Conservation (phyloP, 495 filamentous ascomycete species). For the Lasiosphaeria hispida region DNA sequence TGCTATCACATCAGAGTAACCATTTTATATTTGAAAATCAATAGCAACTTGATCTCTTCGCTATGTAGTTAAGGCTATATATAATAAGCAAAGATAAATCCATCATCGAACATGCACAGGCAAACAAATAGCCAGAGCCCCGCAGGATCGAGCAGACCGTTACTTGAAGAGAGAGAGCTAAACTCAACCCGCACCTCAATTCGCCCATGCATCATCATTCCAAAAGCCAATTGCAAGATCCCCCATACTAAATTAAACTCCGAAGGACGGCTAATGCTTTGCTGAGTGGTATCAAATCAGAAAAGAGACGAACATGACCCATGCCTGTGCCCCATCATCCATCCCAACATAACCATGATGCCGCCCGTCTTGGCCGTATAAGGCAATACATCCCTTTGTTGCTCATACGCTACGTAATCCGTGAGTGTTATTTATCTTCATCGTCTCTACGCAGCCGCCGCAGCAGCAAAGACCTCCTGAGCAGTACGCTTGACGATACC, state of each 20-base stretch:
- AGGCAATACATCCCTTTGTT: neutral
- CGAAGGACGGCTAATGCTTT: constrained; percentile 11
- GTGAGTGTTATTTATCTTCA: neutral
- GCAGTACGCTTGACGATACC: constrained; percentile 87
- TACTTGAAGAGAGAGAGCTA: too few species aligned
- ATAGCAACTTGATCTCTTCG: too few species aligned
- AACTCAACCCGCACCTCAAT: neutral
- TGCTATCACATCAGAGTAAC: too few species aligned
- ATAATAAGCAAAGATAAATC: too few species aligned
- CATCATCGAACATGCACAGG: neutral
- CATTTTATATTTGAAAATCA: too few species aligned
- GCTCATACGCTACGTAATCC: neutral
- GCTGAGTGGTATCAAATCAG: constrained; percentile 19
- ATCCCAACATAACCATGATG: neutral
- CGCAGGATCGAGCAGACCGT: neutral
- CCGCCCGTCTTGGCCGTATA: neutral
- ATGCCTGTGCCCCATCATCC: neutral
- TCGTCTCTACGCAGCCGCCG: constrained; percentile 4
- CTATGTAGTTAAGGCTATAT: too few species aligned
- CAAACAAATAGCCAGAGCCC: neutral
- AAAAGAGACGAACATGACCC: neutral
- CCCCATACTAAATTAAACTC: neutral
- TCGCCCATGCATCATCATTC: constrained; percentile 12
- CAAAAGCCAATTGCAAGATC: neutral
- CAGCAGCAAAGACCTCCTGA: constrained; percentile 56